These are phyloP conservation scores for Geotrichum histeridarum DNA, from an alignment of 1,139 yeast genomes.

Conservation along the genomic window DNA sequence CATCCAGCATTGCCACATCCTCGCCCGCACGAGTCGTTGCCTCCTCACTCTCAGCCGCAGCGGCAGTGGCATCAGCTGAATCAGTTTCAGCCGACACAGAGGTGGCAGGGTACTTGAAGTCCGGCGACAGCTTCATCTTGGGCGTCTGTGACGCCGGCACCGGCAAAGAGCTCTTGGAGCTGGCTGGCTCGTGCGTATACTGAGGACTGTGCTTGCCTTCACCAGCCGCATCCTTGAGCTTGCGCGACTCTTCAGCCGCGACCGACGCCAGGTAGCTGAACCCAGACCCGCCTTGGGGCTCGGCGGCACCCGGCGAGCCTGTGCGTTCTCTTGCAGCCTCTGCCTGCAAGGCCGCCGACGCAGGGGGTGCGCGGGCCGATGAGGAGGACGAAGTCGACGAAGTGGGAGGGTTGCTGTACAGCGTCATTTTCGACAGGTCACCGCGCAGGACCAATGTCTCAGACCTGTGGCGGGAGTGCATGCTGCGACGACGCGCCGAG, in stretches of 20 bases:
- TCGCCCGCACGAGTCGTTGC: background rate
- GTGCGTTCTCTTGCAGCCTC: background rate
- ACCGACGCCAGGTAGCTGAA: slow-evolving; percentile 15
- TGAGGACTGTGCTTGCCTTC: background rate
- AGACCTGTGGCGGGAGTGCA: slow-evolving; percentile 21
- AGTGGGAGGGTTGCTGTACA: slow-evolving; percentile 15
- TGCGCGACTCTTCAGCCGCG: slow-evolving; percentile 13
- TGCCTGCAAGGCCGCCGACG: background rate
- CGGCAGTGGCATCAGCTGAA: background rate
- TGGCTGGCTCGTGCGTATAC: background rate
- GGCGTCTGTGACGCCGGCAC: background rate
- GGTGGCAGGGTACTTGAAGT: slow-evolving; percentile 8
- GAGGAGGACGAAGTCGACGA: background rate
- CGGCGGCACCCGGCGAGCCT: background rate
- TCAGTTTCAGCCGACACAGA: background rate
- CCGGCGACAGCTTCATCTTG: slow-evolving; percentile 4
- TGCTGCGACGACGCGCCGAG: slow-evolving; percentile 15
- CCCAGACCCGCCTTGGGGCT: slow-evolving; percentile 1
- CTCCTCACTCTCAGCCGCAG: background rate
- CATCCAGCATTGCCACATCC: slow-evolving; percentile 8
- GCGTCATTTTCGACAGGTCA: slow-evolving; percentile 19
- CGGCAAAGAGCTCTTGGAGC: background rate
- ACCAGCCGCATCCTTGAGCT: background rate
- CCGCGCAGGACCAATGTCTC: slow-evolving; percentile 20
- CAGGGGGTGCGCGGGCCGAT: background rate